These are phyloP conservation scores for Leccinum boreale DNA, from an alignment of 768 basidiomycete genomes.

Conservation along the genomic window DNA sequence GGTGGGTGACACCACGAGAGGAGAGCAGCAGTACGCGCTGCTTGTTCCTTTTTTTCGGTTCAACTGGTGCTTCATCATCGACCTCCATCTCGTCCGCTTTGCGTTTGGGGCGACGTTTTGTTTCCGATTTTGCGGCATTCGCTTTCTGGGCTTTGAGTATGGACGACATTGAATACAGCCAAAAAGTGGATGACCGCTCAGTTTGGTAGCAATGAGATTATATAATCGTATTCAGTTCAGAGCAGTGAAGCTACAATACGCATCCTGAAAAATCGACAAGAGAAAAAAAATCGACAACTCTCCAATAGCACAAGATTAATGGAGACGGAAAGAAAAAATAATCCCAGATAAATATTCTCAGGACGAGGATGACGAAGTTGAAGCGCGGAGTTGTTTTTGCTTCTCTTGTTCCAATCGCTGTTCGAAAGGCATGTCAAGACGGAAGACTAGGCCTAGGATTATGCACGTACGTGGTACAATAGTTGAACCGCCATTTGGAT, in stretches of 20 bases:
- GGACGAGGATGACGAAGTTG: constrained; percentile 28
- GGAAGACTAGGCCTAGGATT: neutral
- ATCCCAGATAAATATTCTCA: constrained; percentile 13
- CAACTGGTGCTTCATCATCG: constrained; percentile 43
- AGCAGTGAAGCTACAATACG: neutral
- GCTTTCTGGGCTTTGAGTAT: constrained; percentile 58
- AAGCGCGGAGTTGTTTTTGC: constrained; percentile 66
- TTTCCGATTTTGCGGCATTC: constrained; percentile 49
- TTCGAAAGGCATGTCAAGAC: constrained; percentile 8
- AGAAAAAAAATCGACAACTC: neutral
- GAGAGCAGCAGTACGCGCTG: constrained; percentile 92
- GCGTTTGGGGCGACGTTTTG: constrained; percentile 51
- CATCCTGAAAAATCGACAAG: constrained; percentile 2
- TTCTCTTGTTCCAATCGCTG: constrained; percentile 88
- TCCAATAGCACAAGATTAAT: neutral
- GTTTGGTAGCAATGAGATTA: constrained; percentile 13
- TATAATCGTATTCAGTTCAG: constrained; percentile 17
- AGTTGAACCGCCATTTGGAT: constrained; percentile 96
- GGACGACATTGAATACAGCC: constrained; percentile 49
- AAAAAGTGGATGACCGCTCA: neutral
- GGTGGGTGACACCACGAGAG: constrained; percentile 90
- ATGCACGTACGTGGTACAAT: constrained; percentile 69
- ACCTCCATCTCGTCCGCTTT: constrained; percentile 62
- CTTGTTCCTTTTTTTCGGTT: constrained; percentile 76
- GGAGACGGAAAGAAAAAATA: neutral